Base-by-base conservation (phyloP, 2,329 filamentous ascomycete genomes). In the Botrytis sinoallii region DNA sequence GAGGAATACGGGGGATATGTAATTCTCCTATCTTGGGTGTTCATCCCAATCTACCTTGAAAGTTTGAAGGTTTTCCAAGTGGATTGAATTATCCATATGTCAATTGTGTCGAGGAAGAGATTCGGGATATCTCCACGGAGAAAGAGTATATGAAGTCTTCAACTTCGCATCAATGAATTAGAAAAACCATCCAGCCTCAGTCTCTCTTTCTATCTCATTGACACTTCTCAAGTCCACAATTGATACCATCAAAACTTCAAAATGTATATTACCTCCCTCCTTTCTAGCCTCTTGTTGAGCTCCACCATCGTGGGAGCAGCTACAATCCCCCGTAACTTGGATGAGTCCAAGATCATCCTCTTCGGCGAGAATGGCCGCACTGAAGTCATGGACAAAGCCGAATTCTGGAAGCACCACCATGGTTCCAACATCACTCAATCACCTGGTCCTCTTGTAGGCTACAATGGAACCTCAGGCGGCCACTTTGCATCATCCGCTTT, bases 301-400 rank as follows among this genome's bases (percentile, higher is more conserved):
- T 67, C 70, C 25, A 67, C 46, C 40, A 42, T 66, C 5, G 70
- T 57, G 29, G 20, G 20, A 9, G 70, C 70, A n/a, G 61, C 61
- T 6, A 14, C 48, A 9, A 59, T 72, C 8, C 70, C 70, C 0
- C 32, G 20, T 20, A 7, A 16, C 18, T 35, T 72, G 7, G 61
- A 67, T 29, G 38, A n/a, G 25, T n/a, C n/a, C 48, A 29, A 67
- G 8, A 35, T 72, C 70, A 38, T 72, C 35, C 70, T 72, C 38
- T 44, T 44, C 7, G 70, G 70, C 29, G 20, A 32, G 1, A 6
- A 67, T 35, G 70, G 70, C 20, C 70, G 70, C 29, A 59, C 61
- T 20, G 70, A 72, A 35, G 29, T 72, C 48, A 64, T 57, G 18
- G 42, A 72, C 48, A 72, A 67, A 20, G 44, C 70, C 22, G 70